Evolutionary conservation across 768 basidiomycete species (phyloP), one percentile per base, ranked within the genome.

Genomic region (Tephrocybe sp.): DNA sequence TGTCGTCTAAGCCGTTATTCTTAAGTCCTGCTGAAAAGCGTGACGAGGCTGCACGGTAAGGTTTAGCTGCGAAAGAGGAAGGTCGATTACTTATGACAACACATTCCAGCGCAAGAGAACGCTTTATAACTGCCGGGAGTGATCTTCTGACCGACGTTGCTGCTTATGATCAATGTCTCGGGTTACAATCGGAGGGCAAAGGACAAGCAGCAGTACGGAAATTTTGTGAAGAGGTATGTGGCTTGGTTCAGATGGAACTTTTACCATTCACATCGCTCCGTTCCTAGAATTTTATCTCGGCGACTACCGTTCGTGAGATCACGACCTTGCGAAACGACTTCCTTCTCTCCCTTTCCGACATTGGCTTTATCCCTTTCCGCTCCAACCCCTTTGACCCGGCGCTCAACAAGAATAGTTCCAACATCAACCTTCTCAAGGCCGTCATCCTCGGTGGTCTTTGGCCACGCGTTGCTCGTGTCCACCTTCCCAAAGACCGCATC

Each of bases 1-100:
- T 98, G 28, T 95, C 93, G 2, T 89, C 87, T 4, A 98, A 95
- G 60, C 87, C 94, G 0, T 66, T 98, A 40, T 98, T 97, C 68
- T 56, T 83, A 11, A 89, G 69, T 52, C 91, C 93, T 0, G 75
- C 88, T 65, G 92, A 95, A 24, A 87, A 86, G 63, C 78, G 92
- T 4, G 88, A 96, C 13, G 90, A 91, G 57, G 86, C 89, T 1
- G 77, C 75, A 21, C 74, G 73, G 91, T 92, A 61, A 48, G 80
- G n/a, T n/a, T 26, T 9, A 19, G 2, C 6, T 47, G 9, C 15
- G n/a, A 26, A 7, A 15, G 25, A 4, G 43, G 41, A 31, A 28
- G 24, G 19, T 51, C 4, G n/a, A 15, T 19, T 18, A 26, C n/a
- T n/a, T 27, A 13, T 44, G n/a, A 32, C 16, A 12, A 40, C 16